Conservation (phyloP, 176 grass and related monocot genomes). For the Paspalum vaginatum region DNA sequence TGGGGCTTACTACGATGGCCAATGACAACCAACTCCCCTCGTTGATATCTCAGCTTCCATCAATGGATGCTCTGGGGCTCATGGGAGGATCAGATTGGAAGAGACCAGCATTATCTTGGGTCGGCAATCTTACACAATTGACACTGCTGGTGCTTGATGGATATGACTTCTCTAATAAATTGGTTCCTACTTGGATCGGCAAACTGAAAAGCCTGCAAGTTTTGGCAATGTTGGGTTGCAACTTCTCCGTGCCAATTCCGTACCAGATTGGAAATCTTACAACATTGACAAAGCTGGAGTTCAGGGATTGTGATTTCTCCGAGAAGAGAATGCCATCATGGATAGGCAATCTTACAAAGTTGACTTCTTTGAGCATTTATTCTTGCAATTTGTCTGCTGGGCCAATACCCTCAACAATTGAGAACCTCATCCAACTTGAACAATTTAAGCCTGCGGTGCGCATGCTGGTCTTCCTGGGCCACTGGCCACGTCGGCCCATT, state of each 20-base stretch:
- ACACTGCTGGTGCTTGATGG: rapidly evolving
- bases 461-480: too few relatives aligned
- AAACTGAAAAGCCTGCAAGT: neutral
- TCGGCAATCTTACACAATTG: neutral
- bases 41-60: neutral
- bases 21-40: neutral
- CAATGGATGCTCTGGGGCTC: neutral
- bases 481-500: too few relatives aligned
- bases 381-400: neutral
- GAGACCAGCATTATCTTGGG: neutral
- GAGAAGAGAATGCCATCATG: neutral
- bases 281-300: neutral
- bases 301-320: neutral
- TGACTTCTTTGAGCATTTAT: neutral
- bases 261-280: slow-evolving; percentile 19
- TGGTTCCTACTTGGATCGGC: neutral
- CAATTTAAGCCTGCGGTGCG: too few relatives aligned
- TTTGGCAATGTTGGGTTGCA: neutral
- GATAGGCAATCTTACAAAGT: slow-evolving; percentile 18
- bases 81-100: neutral
- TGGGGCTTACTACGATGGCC: neutral
- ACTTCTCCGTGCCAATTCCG: neutral
- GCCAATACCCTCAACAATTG: slow-evolving; percentile 19
- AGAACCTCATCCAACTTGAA: slow-evolving; percentile 11
- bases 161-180: neutral